Conservation (phyloP, 2,329 filamentous ascomycete species). For the Exophiala sp. region DNA sequence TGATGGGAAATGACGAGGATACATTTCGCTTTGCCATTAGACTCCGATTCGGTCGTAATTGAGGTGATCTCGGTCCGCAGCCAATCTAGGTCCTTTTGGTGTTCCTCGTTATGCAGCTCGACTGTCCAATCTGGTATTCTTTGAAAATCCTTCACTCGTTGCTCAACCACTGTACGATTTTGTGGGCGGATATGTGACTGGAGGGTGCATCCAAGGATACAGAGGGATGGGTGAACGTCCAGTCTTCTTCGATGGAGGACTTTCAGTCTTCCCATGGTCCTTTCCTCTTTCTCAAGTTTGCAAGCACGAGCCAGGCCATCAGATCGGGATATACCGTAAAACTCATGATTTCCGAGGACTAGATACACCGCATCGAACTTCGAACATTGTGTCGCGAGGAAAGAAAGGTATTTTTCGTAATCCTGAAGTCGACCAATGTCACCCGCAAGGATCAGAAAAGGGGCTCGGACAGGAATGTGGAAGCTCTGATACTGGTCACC, state of each 20-base stretch:
- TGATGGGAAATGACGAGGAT: conserved; percentile 54
- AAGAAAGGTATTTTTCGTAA: conserved; percentile 27
- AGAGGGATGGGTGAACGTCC: conserved; percentile 37
- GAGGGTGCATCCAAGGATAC: conserved; percentile 53
- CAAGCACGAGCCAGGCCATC: conserved; percentile 28
- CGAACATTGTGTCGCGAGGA: conserved; percentile 29
- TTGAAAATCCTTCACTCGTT: conserved; percentile 50
- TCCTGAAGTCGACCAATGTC: conserved; percentile 34
- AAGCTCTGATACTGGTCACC: conserved; percentile 27
- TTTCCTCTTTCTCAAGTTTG: conserved; percentile 31
- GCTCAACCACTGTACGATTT: conserved; percentile 37
- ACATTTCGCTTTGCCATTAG: neutral
- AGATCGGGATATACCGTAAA: conserved; percentile 30
- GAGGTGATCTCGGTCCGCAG: conserved; percentile 38
- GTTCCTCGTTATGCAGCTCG: conserved; percentile 45
- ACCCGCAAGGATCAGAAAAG: conserved; percentile 30
- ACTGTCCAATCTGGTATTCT: conserved; percentile 50
- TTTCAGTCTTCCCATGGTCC: conserved; percentile 29
- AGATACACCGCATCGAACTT: conserved; percentile 31
- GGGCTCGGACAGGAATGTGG: conserved; percentile 23
- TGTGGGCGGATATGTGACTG: conserved; percentile 48
- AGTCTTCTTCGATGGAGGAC: conserved; percentile 30
- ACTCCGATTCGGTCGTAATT: too few species aligned
- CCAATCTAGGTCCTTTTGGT: conserved; percentile 49
- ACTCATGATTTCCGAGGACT: conserved; percentile 37